Base-by-base conservation (phyloP, 305 asterid species). In the Salvia sclarea region DNA sequence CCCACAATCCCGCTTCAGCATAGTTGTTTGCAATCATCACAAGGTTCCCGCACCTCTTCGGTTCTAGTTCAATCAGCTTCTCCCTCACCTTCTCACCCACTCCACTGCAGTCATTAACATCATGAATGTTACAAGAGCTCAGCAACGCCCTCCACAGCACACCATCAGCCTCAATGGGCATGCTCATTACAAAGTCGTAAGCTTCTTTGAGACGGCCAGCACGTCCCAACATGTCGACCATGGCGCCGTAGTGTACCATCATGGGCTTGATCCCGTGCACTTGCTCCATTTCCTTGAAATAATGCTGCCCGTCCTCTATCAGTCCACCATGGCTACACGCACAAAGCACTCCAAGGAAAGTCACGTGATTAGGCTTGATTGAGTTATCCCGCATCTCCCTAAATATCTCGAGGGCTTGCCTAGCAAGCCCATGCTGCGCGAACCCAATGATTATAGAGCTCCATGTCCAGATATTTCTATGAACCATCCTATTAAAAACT, bases 291-390 rank as follows among this genome's bases (percentile, higher is more conserved):
- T 83, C 85, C 8, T 63, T 54, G 35, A 92, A 85, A 49, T 79
- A 79, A 2, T 28, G 55, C 13, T 67, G 41, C 25, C 95, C 96
- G 1, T 86, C 85, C 58, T 82, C 82, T 10, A 82, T 87, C 35
- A 85, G 30, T 11, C 98, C 96, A 1, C 83, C 84, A 68, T 87
- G 94, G 82, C 92, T 89, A 58, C 95, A 91, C 8, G 98, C 95
- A 67, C 85, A 81, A 61, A 91, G 95, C 52, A 86, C 85, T 25
- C 98, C 96, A 6, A 86, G 96, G 76, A 79, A 91, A 3, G 92
- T 84, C 8, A 89, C 91, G 43, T 82, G 81, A 69, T 87, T 92
- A 52, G 96, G 94, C 75, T 69, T 59, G 37, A 86, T 37, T 9
- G 73, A 64, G 45, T 18, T 21, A 6, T 60, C 20, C 68, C 70